These are phyloP conservation scores for Talaromyces trachyspermus DNA, from an alignment of 495 filamentous ascomycete genomes.

Conservation along the genomic window DNA sequence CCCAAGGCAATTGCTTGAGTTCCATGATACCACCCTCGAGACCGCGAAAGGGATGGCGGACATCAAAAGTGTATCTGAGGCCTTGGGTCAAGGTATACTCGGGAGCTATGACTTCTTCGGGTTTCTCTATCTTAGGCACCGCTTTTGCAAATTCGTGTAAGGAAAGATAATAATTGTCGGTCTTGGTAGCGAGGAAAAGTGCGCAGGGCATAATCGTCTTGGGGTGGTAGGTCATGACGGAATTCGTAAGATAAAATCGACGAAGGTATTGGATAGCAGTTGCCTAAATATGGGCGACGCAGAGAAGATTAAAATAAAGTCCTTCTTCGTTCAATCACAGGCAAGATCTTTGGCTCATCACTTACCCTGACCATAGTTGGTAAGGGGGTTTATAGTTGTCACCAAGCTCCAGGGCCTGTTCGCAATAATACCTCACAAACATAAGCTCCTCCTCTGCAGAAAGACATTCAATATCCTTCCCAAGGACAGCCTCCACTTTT, in stretches of 20 bases:
- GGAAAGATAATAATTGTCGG: constrained; percentile 72
- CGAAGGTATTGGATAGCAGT: constrained; percentile 88
- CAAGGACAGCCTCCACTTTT: constrained; percentile 10
- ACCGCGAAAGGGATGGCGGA: constrained; percentile 83
- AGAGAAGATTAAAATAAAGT: too few species aligned
- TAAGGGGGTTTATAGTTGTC: constrained; percentile 71
- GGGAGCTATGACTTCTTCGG: constrained; percentile 75
- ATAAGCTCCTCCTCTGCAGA: constrained; percentile 74
- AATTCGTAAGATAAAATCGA: constrained; percentile 92
- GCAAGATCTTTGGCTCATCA: constrained; percentile 1
- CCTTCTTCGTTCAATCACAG: too few species aligned
- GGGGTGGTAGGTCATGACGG: constrained; percentile 88
- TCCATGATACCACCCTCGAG: constrained; percentile 84
- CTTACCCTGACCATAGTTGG: constrained; percentile 71
- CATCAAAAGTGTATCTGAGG: constrained; percentile 87
- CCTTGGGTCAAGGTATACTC: constrained; percentile 90
- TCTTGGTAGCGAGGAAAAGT: constrained; percentile 87
- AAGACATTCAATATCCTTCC: constrained; percentile 57
- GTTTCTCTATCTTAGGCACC: constrained; percentile 53
- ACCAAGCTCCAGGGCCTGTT: constrained; percentile 64
- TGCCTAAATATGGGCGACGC: constrained; percentile 52
- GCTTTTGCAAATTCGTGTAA: constrained; percentile 57
- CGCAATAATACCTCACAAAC: constrained; percentile 73
- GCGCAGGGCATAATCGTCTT: constrained; percentile 77
- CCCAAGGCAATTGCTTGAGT: constrained; percentile 57